A percentile compares a stretch with the other conserved stretches of the same genome.
Conservation (phyloP, 805 yeast species). For the Wickerhamomyces xylosicus region DNA sequence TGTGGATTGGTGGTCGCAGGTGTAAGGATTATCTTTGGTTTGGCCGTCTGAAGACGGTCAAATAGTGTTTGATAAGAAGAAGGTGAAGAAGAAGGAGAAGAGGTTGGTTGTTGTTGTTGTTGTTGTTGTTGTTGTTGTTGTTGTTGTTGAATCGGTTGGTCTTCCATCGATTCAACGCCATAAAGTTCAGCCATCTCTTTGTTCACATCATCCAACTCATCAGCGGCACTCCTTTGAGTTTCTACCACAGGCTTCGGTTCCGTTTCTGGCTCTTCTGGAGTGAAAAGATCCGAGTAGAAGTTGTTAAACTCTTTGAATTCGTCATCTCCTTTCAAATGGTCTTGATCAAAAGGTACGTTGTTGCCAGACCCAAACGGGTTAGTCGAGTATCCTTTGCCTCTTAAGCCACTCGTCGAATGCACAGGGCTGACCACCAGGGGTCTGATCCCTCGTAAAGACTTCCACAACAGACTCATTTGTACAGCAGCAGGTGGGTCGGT, state of each 20-base stretch:
- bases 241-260: background rate
- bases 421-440: no score
- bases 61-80: conserved; percentile 10
- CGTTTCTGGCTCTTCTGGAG: conserved; percentile 4
- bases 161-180: conserved; percentile 9
- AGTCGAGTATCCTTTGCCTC: no score
- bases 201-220: conserved; percentile 25
- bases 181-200: conserved; percentile 22
- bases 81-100: background rate
- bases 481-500: no score
- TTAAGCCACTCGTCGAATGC: no score
- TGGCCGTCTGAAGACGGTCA: conserved; percentile 11
- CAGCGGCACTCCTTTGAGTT: background rate
- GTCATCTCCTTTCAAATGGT: conserved; percentile 9
- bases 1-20: conserved; percentile 55
- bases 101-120: background rate
- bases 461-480: no score
- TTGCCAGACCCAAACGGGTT: no score
- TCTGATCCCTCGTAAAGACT: no score
- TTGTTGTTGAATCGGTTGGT: background rate
- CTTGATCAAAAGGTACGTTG: conserved; percentile 4
- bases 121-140: background rate
- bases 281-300: conserved; percentile 26
- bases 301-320: conserved; percentile 23
- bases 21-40: conserved; percentile 52